Evolutionary conservation across 768 basidiomycete genomes (phyloP), one percentile per base, ranked within the genome.

Genomic region (Tulasnella sp.): DNA sequence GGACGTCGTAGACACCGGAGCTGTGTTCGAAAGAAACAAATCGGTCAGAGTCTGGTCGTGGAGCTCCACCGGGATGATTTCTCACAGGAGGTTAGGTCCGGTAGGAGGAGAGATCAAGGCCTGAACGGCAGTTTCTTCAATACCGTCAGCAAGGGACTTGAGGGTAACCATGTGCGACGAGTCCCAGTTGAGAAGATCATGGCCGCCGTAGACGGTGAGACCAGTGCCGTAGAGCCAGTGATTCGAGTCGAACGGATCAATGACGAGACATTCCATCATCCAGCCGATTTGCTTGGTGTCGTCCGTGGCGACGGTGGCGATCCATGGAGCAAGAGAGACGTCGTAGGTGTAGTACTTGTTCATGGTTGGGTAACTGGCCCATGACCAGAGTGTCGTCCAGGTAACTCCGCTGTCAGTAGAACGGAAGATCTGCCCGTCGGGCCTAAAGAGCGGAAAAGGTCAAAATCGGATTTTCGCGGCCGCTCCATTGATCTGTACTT

Each of bases 191-290:
- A 82, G 84, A 46, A 90, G 83, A 79, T 90, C 88, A 73, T 86
- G 87, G 6, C 90, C 88, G 11, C 90, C 90, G 67, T 89, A 88
- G 51, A 92, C 86, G 4, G 91, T 91, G 18, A 85, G 76, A 42
- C 91, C 91, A 20, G 91, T 92, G n/a, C 91, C 90, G 82, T 91
- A 91, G 26, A 91, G 83, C 88, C 89, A 90, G 82, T 91, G 90
- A 81, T 91, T 88, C 0, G 89, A 90, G 82, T 92, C 88, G 81
- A 91, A 90, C 0, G 90, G 91, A 82, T 92, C 88, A 70, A 91
- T 91, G 29, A 83, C 85, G 70, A 91, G 82, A 78, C 20, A 83
- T 85, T 91, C 90, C 88, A 91, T 91, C 90, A 91, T 91, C 90
- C 90, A 91, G 13, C 91, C 90, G 70, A 90, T 87, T 79, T 80